Percentiles rank a stretch among this genome's conserved stretches.
These are phyloP conservation scores for Cercis canadensis DNA, from an alignment of 306 rosid species.

Conservation along the genomic window DNA sequence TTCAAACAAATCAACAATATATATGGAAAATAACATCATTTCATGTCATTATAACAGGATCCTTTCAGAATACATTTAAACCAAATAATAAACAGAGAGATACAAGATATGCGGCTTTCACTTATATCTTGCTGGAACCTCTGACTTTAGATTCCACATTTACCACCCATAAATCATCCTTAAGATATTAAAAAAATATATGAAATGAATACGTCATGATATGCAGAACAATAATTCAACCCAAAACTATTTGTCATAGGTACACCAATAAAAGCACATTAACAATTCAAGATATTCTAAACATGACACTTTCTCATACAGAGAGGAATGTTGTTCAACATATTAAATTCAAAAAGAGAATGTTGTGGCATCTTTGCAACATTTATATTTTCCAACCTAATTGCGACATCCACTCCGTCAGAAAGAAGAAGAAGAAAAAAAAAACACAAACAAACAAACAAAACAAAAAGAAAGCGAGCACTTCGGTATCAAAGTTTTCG, in stretches of 20 bases:
- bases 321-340: slow-evolving; percentile 18
- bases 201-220: slow-evolving; percentile 1
- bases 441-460: background rate
- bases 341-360: slow-evolving; percentile 4
- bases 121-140: slow-evolving; percentile 17
- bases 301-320: slow-evolving; percentile 25
- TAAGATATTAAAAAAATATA: background rate
- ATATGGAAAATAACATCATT: slow-evolving; percentile 10
- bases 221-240: background rate
- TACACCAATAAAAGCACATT: slow-evolving; percentile 9
- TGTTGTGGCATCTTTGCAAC: background rate
- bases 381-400: background rate
- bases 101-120: slow-evolving; percentile 24
- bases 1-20: slow-evolving; percentile 23
- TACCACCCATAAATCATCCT: slow-evolving; percentile 15
- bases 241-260: slow-evolving; percentile 1
- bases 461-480: background rate
- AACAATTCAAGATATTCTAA: slow-evolving; percentile 18
- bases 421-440: background rate
- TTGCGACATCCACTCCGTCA: background rate
- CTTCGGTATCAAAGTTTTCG: too few relatives aligned
- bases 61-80: slow-evolving; percentile 11
- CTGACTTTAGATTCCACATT: slow-evolving; percentile 21
- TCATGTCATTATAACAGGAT: slow-evolving; percentile 30
- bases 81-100: slow-evolving; percentile 13